Base-by-base conservation (phyloP, 2,329 filamentous ascomycete species). In the Penicillium hordei region DNA sequence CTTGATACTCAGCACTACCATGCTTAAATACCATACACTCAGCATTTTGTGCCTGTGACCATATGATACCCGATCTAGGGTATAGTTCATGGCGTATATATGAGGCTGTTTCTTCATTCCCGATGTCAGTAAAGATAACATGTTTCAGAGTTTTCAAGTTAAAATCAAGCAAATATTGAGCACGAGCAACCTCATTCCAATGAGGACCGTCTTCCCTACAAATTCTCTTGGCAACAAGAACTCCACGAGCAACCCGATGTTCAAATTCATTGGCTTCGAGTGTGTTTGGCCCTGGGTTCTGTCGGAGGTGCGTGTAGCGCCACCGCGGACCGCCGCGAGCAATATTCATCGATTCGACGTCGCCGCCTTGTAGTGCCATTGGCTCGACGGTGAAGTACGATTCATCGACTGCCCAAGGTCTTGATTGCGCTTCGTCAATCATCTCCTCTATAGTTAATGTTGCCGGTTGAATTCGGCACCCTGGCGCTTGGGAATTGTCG, bases 171-270 rank as follows among this genome's bases (percentile, higher is more conserved):
- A 29, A 19, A 15, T 55, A 55, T n/a, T 51, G n/a, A 19, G 38
- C 46, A 10, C 27, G 39, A 25, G 53, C 53, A 7, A 44, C 8
- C 8, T 51, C 53, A 17, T 27, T 51, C 53, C 53, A 55, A 44
- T 51, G 23, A n/a, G 19, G 53, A 13, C 53, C 53, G 0, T 36
- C 19, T 12, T 21, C 12, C 2, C 21, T 31, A 4, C 1, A 36
- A 8, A 55, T 13, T 23, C 12, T 44, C 17, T 55, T 23, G 2
- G 10, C 53, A 34, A 51, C 15, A 21, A 55, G 27, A 12, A 43
- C 15, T 1, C 53, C 53, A 1, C 21, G 36, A 25, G 27, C 10
- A 17, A 48, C 31, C 5, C 21, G 31, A 25, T 48, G 45, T 13
- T 48, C 45, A 8, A 25, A 48, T 25, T 36, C 45, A 13, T 34